phyloP scores from a whole-genome alignment of 495 filamentous ascomycete species.

The Immersiella caudata region DNA sequence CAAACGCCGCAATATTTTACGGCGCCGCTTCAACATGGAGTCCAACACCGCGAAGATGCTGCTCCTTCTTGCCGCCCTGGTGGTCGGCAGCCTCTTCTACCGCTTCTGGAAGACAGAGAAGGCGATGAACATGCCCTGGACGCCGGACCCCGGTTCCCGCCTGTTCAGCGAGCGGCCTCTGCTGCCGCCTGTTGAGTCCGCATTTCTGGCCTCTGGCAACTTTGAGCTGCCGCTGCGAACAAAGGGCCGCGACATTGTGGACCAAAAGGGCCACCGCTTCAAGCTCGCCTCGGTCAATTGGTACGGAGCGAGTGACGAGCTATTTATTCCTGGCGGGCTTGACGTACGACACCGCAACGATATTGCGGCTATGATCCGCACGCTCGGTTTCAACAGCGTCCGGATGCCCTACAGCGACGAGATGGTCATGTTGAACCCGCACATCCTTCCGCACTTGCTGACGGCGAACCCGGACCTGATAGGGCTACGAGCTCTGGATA shows the following conservation, averaged over 20 bases:
- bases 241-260: constrained; percentile 57
- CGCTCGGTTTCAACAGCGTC: constrained; percentile 65
- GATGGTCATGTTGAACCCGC: constrained; percentile 58
- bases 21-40: constrained; percentile 8
- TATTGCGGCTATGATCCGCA: constrained; percentile 55
- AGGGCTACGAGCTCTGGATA: constrained; percentile 54
- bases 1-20: constrained; percentile 3
- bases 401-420: constrained; percentile 64
- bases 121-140: constrained; percentile 45
- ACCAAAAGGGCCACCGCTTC: constrained; percentile 52
- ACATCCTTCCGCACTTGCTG: constrained; percentile 50
- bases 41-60: constrained; percentile 33
- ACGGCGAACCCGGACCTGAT: constrained; percentile 58
- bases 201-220: constrained; percentile 39
- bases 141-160: constrained; percentile 40
- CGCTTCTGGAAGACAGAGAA: constrained; percentile 47
- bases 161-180: constrained; percentile 48
- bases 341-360: constrained; percentile 58
- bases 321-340: constrained; percentile 62
- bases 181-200: constrained; percentile 41
- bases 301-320: constrained; percentile 64
- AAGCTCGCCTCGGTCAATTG: constrained; percentile 64
- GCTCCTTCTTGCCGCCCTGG: constrained; percentile 35
- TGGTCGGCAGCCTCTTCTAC: constrained; percentile 41
- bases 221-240: constrained; percentile 56